Evolutionary conservation across 345 rosid species (phyloP).

Genomic region (Gossypium australe): DNA sequence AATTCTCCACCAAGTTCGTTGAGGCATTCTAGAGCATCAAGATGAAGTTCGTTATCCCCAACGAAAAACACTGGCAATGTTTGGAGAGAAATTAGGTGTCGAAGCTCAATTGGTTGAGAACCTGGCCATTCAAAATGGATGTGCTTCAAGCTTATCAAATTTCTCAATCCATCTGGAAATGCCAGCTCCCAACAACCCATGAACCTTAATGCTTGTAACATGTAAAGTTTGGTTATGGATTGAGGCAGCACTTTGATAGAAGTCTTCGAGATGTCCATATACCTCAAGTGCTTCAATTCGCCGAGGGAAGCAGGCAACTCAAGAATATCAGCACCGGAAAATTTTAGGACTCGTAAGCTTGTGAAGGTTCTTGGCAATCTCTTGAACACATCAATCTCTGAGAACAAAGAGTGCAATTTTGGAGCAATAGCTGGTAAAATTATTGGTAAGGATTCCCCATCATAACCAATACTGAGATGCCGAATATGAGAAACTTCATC

Average conservation of each 20-base stretch:
- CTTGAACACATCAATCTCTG: background rate
- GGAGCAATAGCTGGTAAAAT: background rate
- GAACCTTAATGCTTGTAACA: background rate
- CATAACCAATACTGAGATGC: background rate
- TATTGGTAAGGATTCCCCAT: background rate
- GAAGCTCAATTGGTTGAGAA: background rate
- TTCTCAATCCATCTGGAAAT: background rate
- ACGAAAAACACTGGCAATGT: background rate
- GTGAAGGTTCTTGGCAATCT: background rate
- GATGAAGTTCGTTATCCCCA: background rate
- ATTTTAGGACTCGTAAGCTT: conserved; percentile 12
- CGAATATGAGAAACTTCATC: background rate
- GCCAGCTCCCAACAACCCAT: background rate
- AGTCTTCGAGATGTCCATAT: conserved; percentile 11
- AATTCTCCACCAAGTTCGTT: background rate
- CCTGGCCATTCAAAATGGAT: background rate
- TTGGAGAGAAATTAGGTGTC: background rate
- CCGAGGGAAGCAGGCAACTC: conserved; percentile 15
- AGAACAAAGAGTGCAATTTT: conserved; percentile 1
- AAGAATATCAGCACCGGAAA: background rate
- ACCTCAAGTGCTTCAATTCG: conserved; percentile 18
- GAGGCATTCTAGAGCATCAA: background rate
- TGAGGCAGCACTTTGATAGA: background rate
- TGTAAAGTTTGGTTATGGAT: background rate
- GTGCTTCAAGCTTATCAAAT: conserved; percentile 3